Conservation (phyloP, 2,329 filamentous ascomycete species). For the Blumeriella jaapii region DNA sequence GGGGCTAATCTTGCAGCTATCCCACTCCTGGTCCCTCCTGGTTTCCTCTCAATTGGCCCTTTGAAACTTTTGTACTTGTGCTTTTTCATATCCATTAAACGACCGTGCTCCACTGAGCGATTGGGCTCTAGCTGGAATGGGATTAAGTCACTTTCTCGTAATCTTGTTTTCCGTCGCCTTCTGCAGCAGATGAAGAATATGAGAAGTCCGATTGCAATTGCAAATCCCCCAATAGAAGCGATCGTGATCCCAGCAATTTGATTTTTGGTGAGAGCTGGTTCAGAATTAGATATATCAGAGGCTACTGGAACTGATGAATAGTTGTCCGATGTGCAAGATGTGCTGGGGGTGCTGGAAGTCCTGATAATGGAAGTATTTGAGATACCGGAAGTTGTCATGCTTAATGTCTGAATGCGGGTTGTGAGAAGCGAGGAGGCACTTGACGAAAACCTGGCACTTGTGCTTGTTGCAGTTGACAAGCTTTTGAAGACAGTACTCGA, state of each 20-base stretch:
- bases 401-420: no score
- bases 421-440: conserved; percentile 5
- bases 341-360: no score
- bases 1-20: conserved; percentile 18
- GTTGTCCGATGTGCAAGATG: no score
- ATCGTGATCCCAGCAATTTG: conserved; percentile 49
- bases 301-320: conserved; percentile 11
- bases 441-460: conserved; percentile 2
- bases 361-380: no score
- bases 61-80: conserved; percentile 11
- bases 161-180: conserved; percentile 22
- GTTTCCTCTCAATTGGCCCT: conserved; percentile 12
- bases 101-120: conserved; percentile 11
- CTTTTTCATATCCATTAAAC: conserved; percentile 14
- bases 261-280: conserved; percentile 12
- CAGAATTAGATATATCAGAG: conserved; percentile 14
- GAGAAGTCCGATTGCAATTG: conserved; percentile 38
- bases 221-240: conserved; percentile 38
- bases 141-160: conserved; percentile 25
- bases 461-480: not conserved
- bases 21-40: conserved; percentile 18
- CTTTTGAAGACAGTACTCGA: conserved; percentile 2
- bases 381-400: no score
- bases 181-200: conserved; percentile 27
- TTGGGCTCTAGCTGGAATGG: conserved; percentile 24